Evolutionary conservation across 208 protist genomes (phyloP).

Genomic region (Leishmania gerbilli): DNA sequence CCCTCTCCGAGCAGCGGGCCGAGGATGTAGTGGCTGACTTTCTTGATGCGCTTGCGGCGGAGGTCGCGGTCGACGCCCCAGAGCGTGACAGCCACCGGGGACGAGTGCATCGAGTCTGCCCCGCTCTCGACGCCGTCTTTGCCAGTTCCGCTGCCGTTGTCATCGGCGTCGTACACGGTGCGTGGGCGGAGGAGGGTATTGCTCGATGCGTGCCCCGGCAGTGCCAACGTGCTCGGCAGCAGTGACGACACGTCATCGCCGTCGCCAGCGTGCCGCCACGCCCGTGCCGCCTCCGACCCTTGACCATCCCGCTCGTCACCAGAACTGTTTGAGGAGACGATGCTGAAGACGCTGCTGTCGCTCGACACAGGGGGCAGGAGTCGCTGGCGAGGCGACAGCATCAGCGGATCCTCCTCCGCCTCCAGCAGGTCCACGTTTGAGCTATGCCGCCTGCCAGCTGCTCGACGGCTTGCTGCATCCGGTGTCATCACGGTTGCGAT

Average conservation of each 20-base stretch:
- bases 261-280: background rate
- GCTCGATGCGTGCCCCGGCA: background rate
- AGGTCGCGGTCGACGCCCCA: constrained; percentile 41
- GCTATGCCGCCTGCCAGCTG: background rate
- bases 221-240: background rate
- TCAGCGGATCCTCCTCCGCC: background rate
- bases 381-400: background rate
- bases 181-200: background rate
- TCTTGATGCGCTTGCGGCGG: constrained; percentile 81
- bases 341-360: constrained; percentile 18
- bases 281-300: background rate
- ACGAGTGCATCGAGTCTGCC: constrained; percentile 18
- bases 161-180: background rate
- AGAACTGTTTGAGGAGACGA: constrained; percentile 4
- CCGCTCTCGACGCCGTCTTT: background rate
- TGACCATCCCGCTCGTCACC: background rate
- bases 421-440: background rate
- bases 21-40: constrained; percentile 82
- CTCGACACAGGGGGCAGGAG: background rate
- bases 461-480: background rate
- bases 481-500: constrained; percentile 13
- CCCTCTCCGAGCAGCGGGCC: constrained; percentile 82
- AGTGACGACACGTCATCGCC: background rate
- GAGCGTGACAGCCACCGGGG: constrained; percentile 50
- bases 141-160: background rate